These are phyloP conservation scores for Lactarius trivialis DNA, from an alignment of 768 basidiomycete species.

Conservation along the genomic window DNA sequence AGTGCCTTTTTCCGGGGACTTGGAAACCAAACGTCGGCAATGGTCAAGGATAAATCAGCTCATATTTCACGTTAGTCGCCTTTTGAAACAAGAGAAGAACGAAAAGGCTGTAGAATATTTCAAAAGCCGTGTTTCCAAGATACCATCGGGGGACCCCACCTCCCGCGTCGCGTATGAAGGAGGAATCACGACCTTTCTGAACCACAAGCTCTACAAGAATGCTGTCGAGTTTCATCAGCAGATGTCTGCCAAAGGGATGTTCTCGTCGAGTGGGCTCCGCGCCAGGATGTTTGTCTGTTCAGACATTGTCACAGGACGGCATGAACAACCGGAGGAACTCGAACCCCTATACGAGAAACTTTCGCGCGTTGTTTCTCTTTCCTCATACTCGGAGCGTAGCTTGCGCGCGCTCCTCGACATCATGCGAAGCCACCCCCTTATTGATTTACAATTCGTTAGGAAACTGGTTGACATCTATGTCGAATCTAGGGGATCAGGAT, in stretches of 20 bases:
- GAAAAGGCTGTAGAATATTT: background rate
- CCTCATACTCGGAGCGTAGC: slow-evolving; percentile 13
- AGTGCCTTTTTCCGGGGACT: too few relatives aligned
- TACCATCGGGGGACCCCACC: background rate
- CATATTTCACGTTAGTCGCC: background rate
- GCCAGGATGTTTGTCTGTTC: slow-evolving; percentile 37
- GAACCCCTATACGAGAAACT: slow-evolving; percentile 22
- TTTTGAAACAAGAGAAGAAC: slow-evolving; percentile 5
- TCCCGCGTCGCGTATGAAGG: slow-evolving; percentile 31
- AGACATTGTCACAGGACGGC: slow-evolving; percentile 25
- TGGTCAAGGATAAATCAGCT: background rate
- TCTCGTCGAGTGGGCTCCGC: slow-evolving; percentile 34
- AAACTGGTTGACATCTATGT: slow-evolving; percentile 19
- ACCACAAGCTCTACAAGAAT: slow-evolving; percentile 32
- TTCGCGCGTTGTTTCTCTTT: slow-evolving; percentile 26
- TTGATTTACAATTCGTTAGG: slow-evolving; percentile 17
- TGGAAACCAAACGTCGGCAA: background rate
- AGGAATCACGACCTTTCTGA: slow-evolving; percentile 37
- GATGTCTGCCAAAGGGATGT: slow-evolving; percentile 37
- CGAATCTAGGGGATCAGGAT: background rate
- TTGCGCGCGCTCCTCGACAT: slow-evolving; percentile 34
- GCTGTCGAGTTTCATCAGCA: slow-evolving; percentile 38
- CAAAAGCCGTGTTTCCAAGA: background rate
- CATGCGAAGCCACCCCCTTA: slow-evolving; percentile 11
- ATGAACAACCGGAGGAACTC: slow-evolving; percentile 21